These are phyloP conservation scores for Boletus vermiculosoides DNA, from an alignment of 768 basidiomycete species.

Conservation along the genomic window DNA sequence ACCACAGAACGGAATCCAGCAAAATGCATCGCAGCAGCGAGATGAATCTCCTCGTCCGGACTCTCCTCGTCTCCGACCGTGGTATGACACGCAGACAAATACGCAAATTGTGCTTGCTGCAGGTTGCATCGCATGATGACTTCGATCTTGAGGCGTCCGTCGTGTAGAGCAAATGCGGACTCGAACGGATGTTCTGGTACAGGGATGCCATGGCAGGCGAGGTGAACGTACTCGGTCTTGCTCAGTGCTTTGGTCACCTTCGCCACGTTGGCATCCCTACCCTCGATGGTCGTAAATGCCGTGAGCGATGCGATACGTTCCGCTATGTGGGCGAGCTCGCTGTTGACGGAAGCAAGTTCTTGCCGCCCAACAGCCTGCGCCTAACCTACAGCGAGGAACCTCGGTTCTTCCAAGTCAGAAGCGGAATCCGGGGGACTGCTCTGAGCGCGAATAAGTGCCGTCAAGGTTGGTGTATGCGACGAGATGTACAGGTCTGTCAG, in stretches of 20 bases:
- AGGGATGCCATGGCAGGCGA: constrained; percentile 26
- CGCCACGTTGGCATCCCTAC: neutral
- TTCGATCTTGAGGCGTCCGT: constrained; percentile 3
- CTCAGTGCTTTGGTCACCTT: neutral
- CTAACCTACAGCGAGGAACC: neutral
- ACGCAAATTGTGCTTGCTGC: constrained; percentile 6
- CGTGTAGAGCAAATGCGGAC: constrained; percentile 8
- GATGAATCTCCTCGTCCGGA: constrained; percentile 15
- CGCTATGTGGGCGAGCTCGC: neutral
- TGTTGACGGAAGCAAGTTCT: neutral
- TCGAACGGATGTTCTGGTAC: constrained; percentile 13
- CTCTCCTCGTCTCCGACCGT: constrained; percentile 20
- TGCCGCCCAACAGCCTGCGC: neutral
- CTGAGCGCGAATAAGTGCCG: neutral
- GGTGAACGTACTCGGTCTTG: constrained; percentile 19
- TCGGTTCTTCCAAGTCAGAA: neutral
- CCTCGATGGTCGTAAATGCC: neutral
- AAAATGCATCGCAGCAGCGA: constrained; percentile 26
- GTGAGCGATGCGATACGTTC: neutral
- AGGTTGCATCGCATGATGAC: constrained; percentile 10
- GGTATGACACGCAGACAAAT: constrained; percentile 28
- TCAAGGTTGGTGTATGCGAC: neutral
- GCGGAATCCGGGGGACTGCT: neutral
- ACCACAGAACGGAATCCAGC: constrained; percentile 16
- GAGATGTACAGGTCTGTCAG: neutral